These are phyloP conservation scores for Bipolaris sorokiniana DNA, from an alignment of 2,329 filamentous ascomycete genomes.

Conservation along the genomic window DNA sequence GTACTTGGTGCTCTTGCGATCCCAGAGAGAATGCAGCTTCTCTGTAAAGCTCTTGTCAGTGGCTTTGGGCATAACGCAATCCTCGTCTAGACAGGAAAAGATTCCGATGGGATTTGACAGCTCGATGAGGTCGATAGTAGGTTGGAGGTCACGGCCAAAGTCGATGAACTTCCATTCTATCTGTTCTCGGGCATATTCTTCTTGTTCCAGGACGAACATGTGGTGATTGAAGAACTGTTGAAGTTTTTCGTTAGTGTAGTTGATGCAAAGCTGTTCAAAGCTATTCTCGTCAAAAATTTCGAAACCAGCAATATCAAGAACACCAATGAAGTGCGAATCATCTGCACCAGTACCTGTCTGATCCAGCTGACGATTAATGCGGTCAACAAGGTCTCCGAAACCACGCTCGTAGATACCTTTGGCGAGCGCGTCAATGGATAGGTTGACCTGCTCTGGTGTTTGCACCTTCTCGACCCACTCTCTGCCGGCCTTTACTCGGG, in stretches of 20 bases:
- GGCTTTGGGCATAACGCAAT: constrained; percentile 98
- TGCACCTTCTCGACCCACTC: constrained; percentile 99
- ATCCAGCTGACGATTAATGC: constrained; percentile 91
- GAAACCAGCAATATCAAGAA: constrained; percentile 98
- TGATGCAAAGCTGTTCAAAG: constrained; percentile 98
- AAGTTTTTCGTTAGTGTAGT: constrained; percentile 99
- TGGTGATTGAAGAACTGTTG: constrained; percentile 99
- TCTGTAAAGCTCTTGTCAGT: constrained; percentile 97
- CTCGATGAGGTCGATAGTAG: constrained; percentile 97
- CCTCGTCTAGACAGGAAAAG: constrained; percentile 96
- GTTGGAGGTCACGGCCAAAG: constrained; percentile 94
- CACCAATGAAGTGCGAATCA: constrained; percentile 94
- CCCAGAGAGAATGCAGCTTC: constrained; percentile 96
- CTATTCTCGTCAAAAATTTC: constrained; percentile 99
- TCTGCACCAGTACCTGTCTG: constrained; percentile 81
- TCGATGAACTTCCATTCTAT: constrained; percentile 99
- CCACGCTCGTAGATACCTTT: constrained; percentile 98
- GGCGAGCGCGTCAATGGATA: constrained; percentile 86
- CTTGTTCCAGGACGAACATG: constrained; percentile 99
- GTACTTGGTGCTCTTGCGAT: constrained; percentile 94
- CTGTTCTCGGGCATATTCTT: constrained; percentile 95
- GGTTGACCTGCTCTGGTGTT: constrained; percentile 92
- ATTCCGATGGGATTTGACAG: constrained; percentile 96
- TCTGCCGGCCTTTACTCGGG: constrained; percentile 90
- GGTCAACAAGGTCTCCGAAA: constrained; percentile 88